Evolutionary conservation across 257 asterid species (phyloP), one percentile per base, ranked within the genome.

Genomic region (Perilla frutescens): DNA sequence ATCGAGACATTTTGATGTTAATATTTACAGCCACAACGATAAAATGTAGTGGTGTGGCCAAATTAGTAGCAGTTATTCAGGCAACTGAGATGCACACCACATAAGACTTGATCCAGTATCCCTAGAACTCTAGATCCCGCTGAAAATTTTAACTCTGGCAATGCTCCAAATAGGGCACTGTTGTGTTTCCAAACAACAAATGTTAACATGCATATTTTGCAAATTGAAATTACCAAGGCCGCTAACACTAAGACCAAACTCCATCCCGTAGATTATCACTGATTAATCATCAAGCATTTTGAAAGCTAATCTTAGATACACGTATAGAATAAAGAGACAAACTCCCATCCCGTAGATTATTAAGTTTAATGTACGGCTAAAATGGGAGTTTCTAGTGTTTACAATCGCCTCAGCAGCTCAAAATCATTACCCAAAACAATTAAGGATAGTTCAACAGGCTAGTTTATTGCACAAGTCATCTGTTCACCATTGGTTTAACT

Each of bases 351-450:
- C 15, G 20, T 26, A 11, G 49, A 7, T 34, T 57, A 60, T 75
- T 51, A 49, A 66, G 61, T 60, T 39, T 29, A 29, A 45, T 58
- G 59, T 10, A 57, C 40, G 44, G 48, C 67, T 31, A 31, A 26
- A 70, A 61, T 55, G n/a, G 31, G 12, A 55, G 77, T 60, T 66
- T 1, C 47, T 40, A 48, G 45, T 60, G 41, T 37, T 53, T 26
- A 45, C 20, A 51, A 48, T 56, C 68, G 11, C 55, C 62, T 44
- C 50, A 50, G 56, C 47, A 79, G 50, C 75, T 71, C 50, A 61
- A 45, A 59, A 72, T 53, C 62, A 15, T 9, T 45, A 71, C 34
- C 43, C 60, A 5, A 71, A 47, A 60, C 39, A 71, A 14, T 45
- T 13, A 26, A 54, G 50, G 14, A 29, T 45, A 61, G 58, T 55